Conservation (phyloP, 257 asterid species). For the Lithospermum erythrorhizon region DNA sequence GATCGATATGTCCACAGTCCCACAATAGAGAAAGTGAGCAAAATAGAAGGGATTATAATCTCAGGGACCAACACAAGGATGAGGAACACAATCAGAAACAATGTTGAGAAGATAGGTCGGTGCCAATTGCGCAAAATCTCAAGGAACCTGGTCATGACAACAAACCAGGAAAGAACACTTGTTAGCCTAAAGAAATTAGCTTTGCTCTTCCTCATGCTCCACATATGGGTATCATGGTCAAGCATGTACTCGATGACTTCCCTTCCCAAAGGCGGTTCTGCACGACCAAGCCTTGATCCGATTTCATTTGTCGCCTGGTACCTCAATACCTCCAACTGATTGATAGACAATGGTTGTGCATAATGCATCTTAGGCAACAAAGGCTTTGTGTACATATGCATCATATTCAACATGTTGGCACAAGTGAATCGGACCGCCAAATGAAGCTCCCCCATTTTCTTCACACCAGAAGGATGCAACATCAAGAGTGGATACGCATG, state of each 20-base stretch:
- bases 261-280: slow-evolving; percentile 58
- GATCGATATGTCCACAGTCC: slow-evolving; percentile 46
- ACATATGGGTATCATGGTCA: slow-evolving; percentile 61
- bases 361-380: slow-evolving; percentile 67
- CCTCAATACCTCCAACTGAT: slow-evolving; percentile 45
- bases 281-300: slow-evolving; percentile 43
- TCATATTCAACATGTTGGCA: slow-evolving; percentile 71
- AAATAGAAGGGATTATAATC: slow-evolving; percentile 41
- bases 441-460: slow-evolving; percentile 91
- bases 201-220: slow-evolving; percentile 81
- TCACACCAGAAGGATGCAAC: slow-evolving; percentile 73
- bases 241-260: slow-evolving; percentile 77
- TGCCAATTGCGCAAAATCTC: slow-evolving; percentile 45
- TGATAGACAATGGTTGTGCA: slow-evolving; percentile 46
- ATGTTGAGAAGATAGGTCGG: slow-evolving; percentile 38
- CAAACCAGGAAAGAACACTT: slow-evolving; percentile 32
- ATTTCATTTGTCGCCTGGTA: slow-evolving; percentile 52
- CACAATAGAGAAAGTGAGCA: slow-evolving; percentile 46
- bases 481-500: slow-evolving; percentile 79
- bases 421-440: slow-evolving; percentile 68
- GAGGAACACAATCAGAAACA: slow-evolving; percentile 42
- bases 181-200: slow-evolving; percentile 57
- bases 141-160: slow-evolving; percentile 41
- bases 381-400: slow-evolving; percentile 55
- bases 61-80: slow-evolving; percentile 49